These are phyloP conservation scores for Aspergillus sp. DNA, from an alignment of 2,329 filamentous ascomycete genomes.

Conservation along the genomic window DNA sequence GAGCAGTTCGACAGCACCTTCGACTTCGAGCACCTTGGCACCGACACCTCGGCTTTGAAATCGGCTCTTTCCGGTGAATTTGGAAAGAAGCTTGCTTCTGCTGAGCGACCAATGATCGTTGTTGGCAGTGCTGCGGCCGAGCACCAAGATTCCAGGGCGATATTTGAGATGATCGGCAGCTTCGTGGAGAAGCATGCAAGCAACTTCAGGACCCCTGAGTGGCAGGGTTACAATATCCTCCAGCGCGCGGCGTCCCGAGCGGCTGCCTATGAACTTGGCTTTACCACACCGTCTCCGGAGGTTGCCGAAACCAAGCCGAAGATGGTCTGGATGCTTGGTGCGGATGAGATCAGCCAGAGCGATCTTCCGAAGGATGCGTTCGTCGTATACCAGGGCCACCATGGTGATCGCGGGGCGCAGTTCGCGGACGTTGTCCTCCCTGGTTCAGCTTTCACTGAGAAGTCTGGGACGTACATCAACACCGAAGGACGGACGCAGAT, in stretches of 20 bases:
- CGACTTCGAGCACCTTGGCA: slow-evolving; percentile 83
- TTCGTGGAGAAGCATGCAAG: slow-evolving; percentile 90
- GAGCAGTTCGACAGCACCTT: slow-evolving; percentile 91
- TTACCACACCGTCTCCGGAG: slow-evolving; percentile 71
- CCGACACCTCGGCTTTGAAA: slow-evolving; percentile 71
- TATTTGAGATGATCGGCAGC: slow-evolving; percentile 79
- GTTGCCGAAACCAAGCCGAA: slow-evolving; percentile 82
- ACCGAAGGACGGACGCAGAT: slow-evolving; percentile 95
- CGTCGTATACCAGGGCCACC: slow-evolving; percentile 95
- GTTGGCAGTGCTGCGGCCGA: slow-evolving; percentile 88
- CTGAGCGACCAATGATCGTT: slow-evolving; percentile 93
- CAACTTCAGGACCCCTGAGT: slow-evolving; percentile 80
- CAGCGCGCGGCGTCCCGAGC: slow-evolving; percentile 87
- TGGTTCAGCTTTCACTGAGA: slow-evolving; percentile 93
- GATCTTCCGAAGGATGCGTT: slow-evolving; percentile 95
- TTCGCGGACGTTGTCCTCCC: slow-evolving; percentile 90
- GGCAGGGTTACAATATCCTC: slow-evolving; percentile 96
- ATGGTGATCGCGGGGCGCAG: slow-evolving; percentile 87
- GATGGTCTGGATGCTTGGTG: slow-evolving; percentile 92
- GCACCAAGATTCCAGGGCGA: slow-evolving; percentile 80
- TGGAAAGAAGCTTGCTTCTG: slow-evolving; percentile 80
- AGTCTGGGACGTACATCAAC: slow-evolving; percentile 92
- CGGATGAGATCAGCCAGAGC: slow-evolving; percentile 75
- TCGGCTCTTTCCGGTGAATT: slow-evolving; percentile 75
- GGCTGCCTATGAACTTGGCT: slow-evolving; percentile 92